Base-by-base conservation (phyloP, 2,329 filamentous ascomycete genomes). In the Volutella citrinella region DNA sequence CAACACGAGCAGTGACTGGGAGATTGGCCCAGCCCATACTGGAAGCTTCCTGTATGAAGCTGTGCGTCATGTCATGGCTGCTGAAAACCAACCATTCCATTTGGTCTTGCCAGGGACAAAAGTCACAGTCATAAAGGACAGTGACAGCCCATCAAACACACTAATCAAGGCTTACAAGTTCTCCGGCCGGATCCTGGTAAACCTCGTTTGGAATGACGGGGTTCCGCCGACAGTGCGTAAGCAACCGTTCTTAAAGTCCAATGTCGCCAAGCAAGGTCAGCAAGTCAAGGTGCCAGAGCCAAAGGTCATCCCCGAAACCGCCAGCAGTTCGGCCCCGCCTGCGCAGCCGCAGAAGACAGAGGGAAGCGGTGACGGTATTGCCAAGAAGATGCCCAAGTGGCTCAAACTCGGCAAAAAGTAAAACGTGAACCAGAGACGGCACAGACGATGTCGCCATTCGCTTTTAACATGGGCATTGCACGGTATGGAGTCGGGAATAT, bases 331-430 rank as follows among this genome's bases (percentile, higher is more conserved):
- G 3, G 19, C 35, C 35, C 43, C 48, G 5, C 50, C 52, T n/a
- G 48, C 54, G 11, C 58, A 55, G 34, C 45, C 59, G 10, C 52
- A 65, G 43, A 59, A 61, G 47, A 54, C 56, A 13, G 59, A 63
- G 32, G 56, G 63, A 33, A 54, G 65, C 32, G 60, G 57, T 10
- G 63, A 64, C 24, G 85, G 84, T 59, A 63, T 84, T 35, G 78
- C 78, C 7, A 89, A 86, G 73, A 89, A 87, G 66, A 54, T 73
- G 39, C 83, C 84, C 14, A 88, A 86, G 58, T 87, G 85, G 76
- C 61, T 90, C 22, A 85, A 85, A 59, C 63, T 86, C 34, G 79
- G 80, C 11, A 89, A 86, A 74, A 89, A 88, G 65, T 55, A 50
- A 37, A 30, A 15, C 10, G 15, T 12, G 20, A 22, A n/a, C n/a